phyloP scores from a whole-genome alignment of 345 rosid genomes.

The Boechera stricta region DNA sequence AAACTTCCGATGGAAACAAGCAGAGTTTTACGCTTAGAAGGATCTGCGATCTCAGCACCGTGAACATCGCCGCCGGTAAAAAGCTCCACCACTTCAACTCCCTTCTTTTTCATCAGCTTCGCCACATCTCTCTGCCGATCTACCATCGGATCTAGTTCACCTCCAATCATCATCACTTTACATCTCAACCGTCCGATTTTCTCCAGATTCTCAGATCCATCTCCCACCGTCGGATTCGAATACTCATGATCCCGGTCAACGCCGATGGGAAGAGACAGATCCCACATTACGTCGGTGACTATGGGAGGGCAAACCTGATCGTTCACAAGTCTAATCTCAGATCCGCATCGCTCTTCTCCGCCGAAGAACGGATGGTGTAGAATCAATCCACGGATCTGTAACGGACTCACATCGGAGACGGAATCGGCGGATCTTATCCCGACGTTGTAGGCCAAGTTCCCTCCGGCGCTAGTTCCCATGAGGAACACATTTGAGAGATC shows the following conservation, averaged over 20 bases:
- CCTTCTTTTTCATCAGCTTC: constrained; percentile 52
- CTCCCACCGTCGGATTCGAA: constrained; percentile 54
- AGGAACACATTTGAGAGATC: constrained; percentile 51
- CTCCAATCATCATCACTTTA: constrained; percentile 55
- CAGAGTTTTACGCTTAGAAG: constrained; percentile 36
- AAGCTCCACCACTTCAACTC: constrained; percentile 43
- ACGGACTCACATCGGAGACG: constrained; percentile 42
- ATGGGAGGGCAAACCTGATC: constrained; percentile 43
- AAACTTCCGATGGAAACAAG: constrained; percentile 35
- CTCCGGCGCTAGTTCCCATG: constrained; percentile 70
- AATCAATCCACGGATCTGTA: constrained; percentile 67
- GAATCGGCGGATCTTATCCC: constrained; percentile 46
- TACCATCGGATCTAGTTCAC: constrained; percentile 53
- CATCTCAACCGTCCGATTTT: constrained; percentile 44
- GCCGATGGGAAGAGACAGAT: constrained; percentile 56
- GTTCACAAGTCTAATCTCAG: constrained; percentile 52
- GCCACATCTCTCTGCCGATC: constrained; percentile 56
- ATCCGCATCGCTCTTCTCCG: constrained; percentile 50
- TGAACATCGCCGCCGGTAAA: constrained; percentile 51
- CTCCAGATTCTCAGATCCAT: constrained; percentile 42
- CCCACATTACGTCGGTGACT: constrained; percentile 59
- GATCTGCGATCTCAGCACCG: constrained; percentile 45
- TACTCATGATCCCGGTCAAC: constrained; percentile 64
- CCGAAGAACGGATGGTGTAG: constrained; percentile 69
- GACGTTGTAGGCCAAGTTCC: constrained; percentile 58